Base-by-base conservation (phyloP, 2,329 filamentous ascomycete genomes). In the Lachnellula arida region DNA sequence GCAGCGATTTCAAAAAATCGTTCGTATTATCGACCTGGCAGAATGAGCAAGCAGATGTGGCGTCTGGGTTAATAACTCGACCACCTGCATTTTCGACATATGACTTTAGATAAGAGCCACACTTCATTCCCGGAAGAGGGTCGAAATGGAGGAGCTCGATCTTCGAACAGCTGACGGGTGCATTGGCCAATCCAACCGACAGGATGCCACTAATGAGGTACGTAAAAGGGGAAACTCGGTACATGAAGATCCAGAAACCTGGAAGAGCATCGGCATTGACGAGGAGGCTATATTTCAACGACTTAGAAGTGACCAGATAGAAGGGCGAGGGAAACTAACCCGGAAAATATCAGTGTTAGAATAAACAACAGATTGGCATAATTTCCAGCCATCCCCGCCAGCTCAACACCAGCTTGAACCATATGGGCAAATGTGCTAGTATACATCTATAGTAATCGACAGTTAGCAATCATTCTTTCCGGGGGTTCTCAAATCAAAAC, bases 241-340 rank as follows among this genome's bases (percentile, higher is more conserved):
- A 93, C 86, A 91, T 90, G 76, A 91, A 91, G 63, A 88, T 86
- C 88, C 89, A 93, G 78, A 92, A 92, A 2, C 82, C 76, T 0
- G 89, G 88, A 19, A 94, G 78, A 0, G 74, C 71, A 2, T 75
- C 71, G 0, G 87, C 86, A 5, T 77, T 75, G 37, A 86, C 85
- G 63, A 95, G 81, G 46, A 94, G 86, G 78, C 39, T 42, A 2
- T 32, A 32, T 32, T 32, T 32, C 28, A 32, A 12, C 28, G 75
- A 60, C 71, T 87, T 90, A 43, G 71, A 65, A 0, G 64, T 67
- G 0, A 42, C 15, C 17, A 6, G 17, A 42, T 42, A 19, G 17
- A 42, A n/a, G 9, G 2, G 15, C 39, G 39, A 12, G 6, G 39
- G 6, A 92, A 81, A 14, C 85, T 87, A 1, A 89, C 85, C 87